These are phyloP conservation scores for Mixia osmundae DNA, from an alignment of 1,284 basidiomycete species.

Conservation along the genomic window DNA sequence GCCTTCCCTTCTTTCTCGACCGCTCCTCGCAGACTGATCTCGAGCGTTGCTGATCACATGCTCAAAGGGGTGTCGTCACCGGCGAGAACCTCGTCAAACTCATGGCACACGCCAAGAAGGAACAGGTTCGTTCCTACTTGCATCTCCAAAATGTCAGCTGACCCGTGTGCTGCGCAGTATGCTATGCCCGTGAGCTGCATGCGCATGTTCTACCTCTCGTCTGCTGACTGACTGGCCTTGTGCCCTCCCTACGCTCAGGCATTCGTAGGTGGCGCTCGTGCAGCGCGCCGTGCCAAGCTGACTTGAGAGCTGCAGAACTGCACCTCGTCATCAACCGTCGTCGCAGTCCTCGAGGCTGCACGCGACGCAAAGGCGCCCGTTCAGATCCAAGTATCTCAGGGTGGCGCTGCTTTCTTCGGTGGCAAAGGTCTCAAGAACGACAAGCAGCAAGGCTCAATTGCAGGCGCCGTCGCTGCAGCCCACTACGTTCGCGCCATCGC, in stretches of 20 bases:
- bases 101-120: conserved; percentile 60
- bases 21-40: neutral
- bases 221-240: too few species aligned
- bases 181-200: too few species aligned
- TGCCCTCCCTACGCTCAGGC: too few species aligned
- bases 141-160: neutral
- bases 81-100: conserved; percentile 69
- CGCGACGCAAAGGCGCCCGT: conserved; percentile 86
- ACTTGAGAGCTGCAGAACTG: neutral
- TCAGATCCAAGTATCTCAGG: conserved; percentile 94
- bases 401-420: conserved; percentile 86
- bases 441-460: conserved; percentile 87
- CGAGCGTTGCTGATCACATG: neutral
- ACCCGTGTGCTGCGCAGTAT: neutral
- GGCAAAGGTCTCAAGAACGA: conserved; percentile 91
- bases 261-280: conserved; percentile 7
- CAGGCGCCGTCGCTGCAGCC: conserved; percentile 77
- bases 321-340: conserved; percentile 20
- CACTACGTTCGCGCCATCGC: conserved; percentile 76
- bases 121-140: conserved; percentile 35
- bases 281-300: too few species aligned
- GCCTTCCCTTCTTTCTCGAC: too few species aligned
- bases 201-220: too few species aligned
- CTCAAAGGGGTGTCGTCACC: conserved; percentile 42
- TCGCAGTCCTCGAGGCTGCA: conserved; percentile 69